phyloP scores from a whole-genome alignment of 176 grass and related monocot genomes.

The Tuctoria greenei region DNA sequence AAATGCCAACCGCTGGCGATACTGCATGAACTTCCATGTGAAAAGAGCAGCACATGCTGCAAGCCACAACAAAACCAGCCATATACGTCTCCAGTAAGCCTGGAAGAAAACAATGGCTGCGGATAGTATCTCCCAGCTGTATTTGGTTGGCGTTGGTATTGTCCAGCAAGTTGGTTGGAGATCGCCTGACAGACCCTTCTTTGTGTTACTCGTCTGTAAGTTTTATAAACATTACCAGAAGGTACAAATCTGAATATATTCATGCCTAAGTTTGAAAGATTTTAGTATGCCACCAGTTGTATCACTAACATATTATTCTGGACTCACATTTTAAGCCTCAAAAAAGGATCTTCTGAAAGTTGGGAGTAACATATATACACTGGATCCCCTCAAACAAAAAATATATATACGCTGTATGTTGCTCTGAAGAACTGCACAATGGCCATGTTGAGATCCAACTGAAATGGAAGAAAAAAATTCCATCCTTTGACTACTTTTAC shows the following conservation, averaged over 20 bases:
- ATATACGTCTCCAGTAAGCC: constrained; percentile 55
- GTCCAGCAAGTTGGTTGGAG: not conserved
- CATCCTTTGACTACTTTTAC: too few relatives aligned
- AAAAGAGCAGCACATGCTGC: constrained; percentile 53
- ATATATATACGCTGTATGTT: too few relatives aligned
- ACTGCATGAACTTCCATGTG: too few relatives aligned
- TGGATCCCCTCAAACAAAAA: too few relatives aligned
- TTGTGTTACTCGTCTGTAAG: constrained; percentile 18
- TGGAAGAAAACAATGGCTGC: constrained; percentile 30
- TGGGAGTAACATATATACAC: not conserved
- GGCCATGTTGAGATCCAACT: too few relatives aligned
- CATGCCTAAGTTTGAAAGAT: too few relatives aligned
- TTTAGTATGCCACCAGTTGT: too few relatives aligned
- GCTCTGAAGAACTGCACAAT: not conserved
- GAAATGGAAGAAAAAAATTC: too few relatives aligned
- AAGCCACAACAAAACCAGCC: constrained; percentile 55
- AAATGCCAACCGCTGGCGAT: constrained; percentile 48
- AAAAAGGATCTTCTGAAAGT: not conserved
- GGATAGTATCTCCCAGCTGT: not conserved
- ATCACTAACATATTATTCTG: too few relatives aligned
- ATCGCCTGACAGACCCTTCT: not conserved
- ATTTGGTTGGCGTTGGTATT: constrained; percentile 6
- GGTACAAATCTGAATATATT: not conserved
- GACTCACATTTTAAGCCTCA: not conserved
- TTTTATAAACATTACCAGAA: constrained; percentile 6